Evolutionary conservation across 306 rosid species (phyloP), one percentile per base, ranked within the genome.

Genomic region (Lupinus albus): DNA sequence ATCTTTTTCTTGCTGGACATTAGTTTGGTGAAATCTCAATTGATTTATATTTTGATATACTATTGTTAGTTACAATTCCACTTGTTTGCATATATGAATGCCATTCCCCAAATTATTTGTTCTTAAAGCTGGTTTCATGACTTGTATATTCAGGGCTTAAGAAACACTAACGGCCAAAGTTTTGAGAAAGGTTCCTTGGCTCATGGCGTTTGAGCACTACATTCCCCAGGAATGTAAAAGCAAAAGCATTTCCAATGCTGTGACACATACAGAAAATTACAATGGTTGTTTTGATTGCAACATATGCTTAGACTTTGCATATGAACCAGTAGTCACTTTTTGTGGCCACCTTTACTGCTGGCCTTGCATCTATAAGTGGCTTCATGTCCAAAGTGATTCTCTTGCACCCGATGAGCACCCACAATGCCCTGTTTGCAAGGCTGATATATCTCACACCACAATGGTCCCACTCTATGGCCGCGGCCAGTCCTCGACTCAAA

Each of bases 291-390:
- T 88, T 8, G 96, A 94, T 61, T 94, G 99, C 80, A 94, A 88
- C 83, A 94, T 94, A 68, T 94, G 99, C 83, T 70, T 94, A 36
- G 97, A 94, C 63, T 83, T 76, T 47, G 96, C 88, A 2, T 45
- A 75, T 1, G 99, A 90, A 58, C 99, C 99, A 0, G 87, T 94
- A 13, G 99, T 94, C 30, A 94, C 99, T 21, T 80, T 86, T 12
- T 94, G 99, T 30, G 99, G 99, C 50, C 99, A 94, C 80, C 92
- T 94, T 36, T 94, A 84, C 74, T 94, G 99, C 80, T 94, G 99
- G 97, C 87, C 95, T 20, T 94, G 99, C 84, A 90, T 94, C 84
- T 94, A 90, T 83, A 80, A 82, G 73, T 91, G 97, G 97, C 96
- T 90, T 10, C 84, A 76, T 49, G 79, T 90, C 70, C 97, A 88